These are phyloP conservation scores for Diaporthe batatas DNA, from an alignment of 2,329 filamentous ascomycete species.

Conservation along the genomic window DNA sequence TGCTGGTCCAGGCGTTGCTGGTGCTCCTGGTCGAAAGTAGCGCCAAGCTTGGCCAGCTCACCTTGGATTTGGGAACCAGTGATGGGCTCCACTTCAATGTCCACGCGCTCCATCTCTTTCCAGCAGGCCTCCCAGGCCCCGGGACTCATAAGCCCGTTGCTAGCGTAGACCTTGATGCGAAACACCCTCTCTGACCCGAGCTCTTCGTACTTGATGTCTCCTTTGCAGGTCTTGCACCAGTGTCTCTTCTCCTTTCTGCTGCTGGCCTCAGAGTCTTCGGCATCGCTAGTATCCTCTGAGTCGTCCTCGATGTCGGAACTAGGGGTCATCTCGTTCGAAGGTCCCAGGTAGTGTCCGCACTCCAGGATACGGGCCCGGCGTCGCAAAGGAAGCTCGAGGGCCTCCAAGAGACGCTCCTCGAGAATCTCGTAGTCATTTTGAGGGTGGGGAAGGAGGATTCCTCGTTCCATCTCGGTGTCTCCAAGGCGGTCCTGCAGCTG, in stretches of 20 bases:
- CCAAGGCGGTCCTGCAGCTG: conserved; percentile 77
- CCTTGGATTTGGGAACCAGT: conserved; percentile 71
- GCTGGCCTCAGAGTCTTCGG: conserved; percentile 37
- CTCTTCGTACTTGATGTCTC: conserved; percentile 67
- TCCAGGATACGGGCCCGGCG: conserved; percentile 77
- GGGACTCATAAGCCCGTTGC: conserved; percentile 92
- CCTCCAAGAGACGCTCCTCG: conserved; percentile 82
- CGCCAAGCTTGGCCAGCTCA: conserved; percentile 70
- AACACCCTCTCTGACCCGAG: conserved; percentile 72
- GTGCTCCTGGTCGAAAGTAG: conserved; percentile 44
- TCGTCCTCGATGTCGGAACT: conserved; percentile 59
- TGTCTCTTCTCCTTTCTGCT: conserved; percentile 55
- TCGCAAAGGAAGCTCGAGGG: conserved; percentile 75
- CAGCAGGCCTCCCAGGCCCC: conserved; percentile 95
- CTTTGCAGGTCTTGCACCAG: conserved; percentile 70
- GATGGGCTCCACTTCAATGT: conserved; percentile 88
- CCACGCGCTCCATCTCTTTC: conserved; percentile 98
- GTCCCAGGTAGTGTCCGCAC: conserved; percentile 81
- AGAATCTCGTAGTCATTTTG: conserved; percentile 84
- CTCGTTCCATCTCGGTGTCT: conserved; percentile 80
- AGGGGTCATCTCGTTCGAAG: conserved; percentile 63
- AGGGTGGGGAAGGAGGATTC: conserved; percentile 82
- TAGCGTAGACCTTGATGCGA: conserved; percentile 90
- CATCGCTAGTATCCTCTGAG: conserved; percentile 58
- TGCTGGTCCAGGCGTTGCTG: conserved; percentile 55